Evolutionary conservation across 306 rosid genomes (phyloP).

Genomic region (Rosa multiflora): DNA sequence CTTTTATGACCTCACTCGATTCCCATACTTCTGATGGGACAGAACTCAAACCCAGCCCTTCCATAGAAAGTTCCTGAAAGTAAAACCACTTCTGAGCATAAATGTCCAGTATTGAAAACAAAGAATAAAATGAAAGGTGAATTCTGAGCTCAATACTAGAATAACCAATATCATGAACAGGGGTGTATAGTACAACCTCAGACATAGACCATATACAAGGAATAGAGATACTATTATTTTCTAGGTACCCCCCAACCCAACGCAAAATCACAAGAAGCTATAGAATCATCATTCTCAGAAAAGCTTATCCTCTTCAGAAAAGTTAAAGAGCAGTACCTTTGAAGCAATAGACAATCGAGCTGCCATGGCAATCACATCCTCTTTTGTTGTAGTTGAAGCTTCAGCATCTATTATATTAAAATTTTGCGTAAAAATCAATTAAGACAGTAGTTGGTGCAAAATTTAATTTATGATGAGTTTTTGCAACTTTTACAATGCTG

Average conservation of each 20-base stretch:
- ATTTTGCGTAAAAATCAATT: slow-evolving; percentile 21
- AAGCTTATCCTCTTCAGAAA: neutral
- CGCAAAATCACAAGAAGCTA: neutral
- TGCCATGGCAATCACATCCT: slow-evolving; percentile 68
- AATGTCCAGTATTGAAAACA: neutral
- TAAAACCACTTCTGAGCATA: slow-evolving; percentile 15
- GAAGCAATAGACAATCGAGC: slow-evolving; percentile 78
- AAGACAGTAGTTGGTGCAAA: slow-evolving; percentile 3
- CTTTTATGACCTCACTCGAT: slow-evolving; percentile 62
- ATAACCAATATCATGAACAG: neutral
- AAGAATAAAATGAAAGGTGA: neutral
- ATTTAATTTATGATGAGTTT: neutral
- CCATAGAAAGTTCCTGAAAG: slow-evolving; percentile 81
- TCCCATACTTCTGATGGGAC: slow-evolving; percentile 90
- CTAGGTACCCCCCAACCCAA: neutral
- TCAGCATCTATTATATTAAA: slow-evolving; percentile 54
- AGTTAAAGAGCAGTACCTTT: slow-evolving; percentile 50
- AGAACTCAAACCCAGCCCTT: slow-evolving; percentile 66
- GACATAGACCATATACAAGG: neutral
- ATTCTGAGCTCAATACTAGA: neutral
- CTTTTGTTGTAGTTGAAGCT: slow-evolving; percentile 49
- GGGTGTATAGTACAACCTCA: neutral
- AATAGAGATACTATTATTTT: neutral
- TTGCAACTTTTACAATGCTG: neutral
- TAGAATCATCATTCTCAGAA: neutral